phyloP scores from a whole-genome alignment of 768 basidiomycete genomes.

The Lentinula edodes region DNA sequence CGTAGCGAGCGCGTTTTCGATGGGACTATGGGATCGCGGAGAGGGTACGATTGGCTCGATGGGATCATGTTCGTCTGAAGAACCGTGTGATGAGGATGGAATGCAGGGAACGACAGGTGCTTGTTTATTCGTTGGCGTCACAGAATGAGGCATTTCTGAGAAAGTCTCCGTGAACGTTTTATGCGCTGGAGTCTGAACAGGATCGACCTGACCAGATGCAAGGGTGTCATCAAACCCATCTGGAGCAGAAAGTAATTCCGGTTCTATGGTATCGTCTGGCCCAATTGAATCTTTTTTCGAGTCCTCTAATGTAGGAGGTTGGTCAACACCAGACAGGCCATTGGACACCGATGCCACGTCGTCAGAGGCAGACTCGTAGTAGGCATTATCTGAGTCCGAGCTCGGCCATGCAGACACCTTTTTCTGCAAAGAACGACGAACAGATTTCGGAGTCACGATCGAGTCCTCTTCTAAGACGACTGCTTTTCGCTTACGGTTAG shows the following conservation, averaged over 20 bases:
- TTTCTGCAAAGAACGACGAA: constrained; percentile 21
- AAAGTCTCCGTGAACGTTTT: not conserved
- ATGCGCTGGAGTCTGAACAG: not conserved
- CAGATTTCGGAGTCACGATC: constrained; percentile 18
- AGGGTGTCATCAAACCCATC: not conserved
- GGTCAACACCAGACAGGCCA: not conserved
- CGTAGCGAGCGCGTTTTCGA: not conserved
- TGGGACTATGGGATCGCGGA: constrained; percentile 13
- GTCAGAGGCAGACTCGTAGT: constrained; percentile 17
- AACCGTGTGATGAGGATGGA: not conserved
- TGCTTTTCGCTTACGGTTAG: constrained; percentile 21
- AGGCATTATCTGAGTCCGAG: constrained; percentile 23
- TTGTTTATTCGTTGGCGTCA: not conserved
- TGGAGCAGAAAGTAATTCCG: no score
- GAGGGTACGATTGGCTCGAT: constrained; percentile 39
- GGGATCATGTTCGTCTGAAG: constrained; percentile 26
- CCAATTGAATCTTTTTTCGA: not conserved
- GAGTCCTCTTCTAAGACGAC: constrained; percentile 30
- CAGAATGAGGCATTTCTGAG: not conserved
- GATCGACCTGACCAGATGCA: not conserved
- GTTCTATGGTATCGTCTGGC: not conserved
- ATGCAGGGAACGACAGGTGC: not conserved
- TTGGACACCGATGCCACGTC: not conserved
- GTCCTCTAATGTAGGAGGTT: not conserved
- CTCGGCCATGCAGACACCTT: constrained; percentile 19